These are phyloP conservation scores for Solidago caesia DNA, from an alignment of 129 eudicot genomes.

Conservation along the genomic window DNA sequence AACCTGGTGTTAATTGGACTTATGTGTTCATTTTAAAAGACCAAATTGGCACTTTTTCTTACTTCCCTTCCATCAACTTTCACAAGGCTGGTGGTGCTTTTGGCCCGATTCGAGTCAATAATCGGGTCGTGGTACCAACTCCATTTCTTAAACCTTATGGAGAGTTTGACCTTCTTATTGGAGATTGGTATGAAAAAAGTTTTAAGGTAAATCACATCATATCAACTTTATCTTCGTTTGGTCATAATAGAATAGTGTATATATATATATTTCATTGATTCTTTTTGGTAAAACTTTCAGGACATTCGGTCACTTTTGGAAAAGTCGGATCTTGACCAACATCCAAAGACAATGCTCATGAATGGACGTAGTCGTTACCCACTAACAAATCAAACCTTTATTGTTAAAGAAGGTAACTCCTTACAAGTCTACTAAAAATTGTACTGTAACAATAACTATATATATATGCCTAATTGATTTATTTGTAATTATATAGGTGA, in stretches of 20 bases:
- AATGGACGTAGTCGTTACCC: conserved; percentile 51
- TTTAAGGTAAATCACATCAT: conserved; percentile 40
- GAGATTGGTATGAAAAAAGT: conserved; percentile 53
- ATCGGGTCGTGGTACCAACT: conserved; percentile 31
- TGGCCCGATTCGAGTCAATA: conserved; percentile 59
- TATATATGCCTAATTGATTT: neutral
- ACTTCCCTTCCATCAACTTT: conserved; percentile 51
- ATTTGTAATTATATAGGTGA: conserved; percentile 26
- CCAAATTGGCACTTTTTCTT: conserved; percentile 57
- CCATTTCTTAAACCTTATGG: conserved; percentile 47
- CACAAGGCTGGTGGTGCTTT: conserved; percentile 71
- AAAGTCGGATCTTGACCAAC: conserved; percentile 4
- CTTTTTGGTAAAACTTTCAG: conserved; percentile 4
- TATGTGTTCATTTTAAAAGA: conserved; percentile 48
- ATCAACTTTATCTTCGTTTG: neutral
- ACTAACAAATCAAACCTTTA: conserved; percentile 28
- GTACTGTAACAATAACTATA: neutral
- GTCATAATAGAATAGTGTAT: neutral
- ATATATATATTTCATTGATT: neutral
- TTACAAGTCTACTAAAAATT: neutral
- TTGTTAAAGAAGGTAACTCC: conserved; percentile 28
- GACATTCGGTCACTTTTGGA: conserved; percentile 36
- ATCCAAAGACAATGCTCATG: conserved; percentile 46
- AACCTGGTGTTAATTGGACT: conserved; percentile 58
- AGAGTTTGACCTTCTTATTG: conserved; percentile 53